A percentile compares a stretch with the other conserved stretches of the same genome.
Conservation (phyloP, 2,329 filamentous ascomycete species). For the Sphaerulina musiva region DNA sequence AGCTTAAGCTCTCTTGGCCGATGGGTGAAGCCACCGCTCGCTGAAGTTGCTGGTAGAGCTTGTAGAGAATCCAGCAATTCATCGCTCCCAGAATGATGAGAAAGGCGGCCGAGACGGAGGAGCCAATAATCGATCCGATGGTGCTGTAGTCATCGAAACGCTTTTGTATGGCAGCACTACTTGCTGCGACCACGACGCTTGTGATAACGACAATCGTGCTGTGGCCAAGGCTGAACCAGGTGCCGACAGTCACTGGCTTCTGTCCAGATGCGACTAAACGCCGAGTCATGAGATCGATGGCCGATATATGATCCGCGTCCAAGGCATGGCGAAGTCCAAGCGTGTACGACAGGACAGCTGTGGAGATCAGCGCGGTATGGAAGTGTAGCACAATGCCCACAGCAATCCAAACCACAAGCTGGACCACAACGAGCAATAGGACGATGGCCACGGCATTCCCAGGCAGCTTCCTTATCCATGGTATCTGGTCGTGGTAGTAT, state of each 20-base stretch:
- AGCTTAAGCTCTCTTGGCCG: slow-evolving; percentile 37
- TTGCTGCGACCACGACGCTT: slow-evolving; percentile 85
- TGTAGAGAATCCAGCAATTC: slow-evolving; percentile 79
- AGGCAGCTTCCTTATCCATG: slow-evolving; percentile 51
- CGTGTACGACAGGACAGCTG: slow-evolving; percentile 78
- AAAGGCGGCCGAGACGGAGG: slow-evolving; percentile 75
- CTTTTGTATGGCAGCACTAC: slow-evolving; percentile 71
- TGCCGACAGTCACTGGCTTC: slow-evolving; percentile 82
- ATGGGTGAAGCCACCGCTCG: slow-evolving; percentile 49
- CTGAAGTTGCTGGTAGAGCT: slow-evolving; percentile 63
- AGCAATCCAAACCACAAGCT: slow-evolving; percentile 53
- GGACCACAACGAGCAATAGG: slow-evolving; percentile 46
- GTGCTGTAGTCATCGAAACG: slow-evolving; percentile 73
- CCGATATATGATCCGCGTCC: slow-evolving; percentile 88
- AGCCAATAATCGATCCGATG: slow-evolving; percentile 83
- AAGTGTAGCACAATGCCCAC: slow-evolving; percentile 50
- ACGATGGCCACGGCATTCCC: slow-evolving; percentile 54
- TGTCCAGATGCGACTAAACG: slow-evolving; percentile 80
- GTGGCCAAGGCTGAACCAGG: slow-evolving; percentile 89
- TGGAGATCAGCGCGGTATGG: slow-evolving; percentile 57
- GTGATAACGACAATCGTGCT: slow-evolving; percentile 89
- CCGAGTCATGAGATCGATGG: slow-evolving; percentile 92
- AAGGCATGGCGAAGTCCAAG: slow-evolving; percentile 90
- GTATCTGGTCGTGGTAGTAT: slow-evolving; percentile 46
- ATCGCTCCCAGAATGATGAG: slow-evolving; percentile 74